Base-by-base conservation (phyloP, 2,329 filamentous ascomycete species). In the Dactylellina cionopaga region DNA sequence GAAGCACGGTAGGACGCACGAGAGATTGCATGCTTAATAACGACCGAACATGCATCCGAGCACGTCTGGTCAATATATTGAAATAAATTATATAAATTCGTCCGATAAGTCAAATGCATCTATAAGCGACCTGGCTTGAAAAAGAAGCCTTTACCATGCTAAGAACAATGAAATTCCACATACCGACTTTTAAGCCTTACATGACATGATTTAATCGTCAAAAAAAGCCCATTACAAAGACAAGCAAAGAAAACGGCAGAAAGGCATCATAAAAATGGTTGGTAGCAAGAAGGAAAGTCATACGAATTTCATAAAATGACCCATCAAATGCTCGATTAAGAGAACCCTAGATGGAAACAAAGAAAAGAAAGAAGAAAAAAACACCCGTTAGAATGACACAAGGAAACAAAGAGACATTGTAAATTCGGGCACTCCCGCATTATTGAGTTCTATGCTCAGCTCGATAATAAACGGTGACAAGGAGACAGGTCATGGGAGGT, bases 291-390 rank as follows among this genome's bases (percentile, higher is more conserved):
- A 11, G 37, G 10, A 47, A 43, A 35, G 33, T n/a, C 25, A 43
- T 10, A 44, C 11, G 22, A 54, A 22, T 13, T 51, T 39, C 17
- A 29, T 22, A 63, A 41, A 3, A 62, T n/a, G 19, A 63, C 58
- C 58, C 66, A 72, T 65, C 68, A 72, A 65, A 72, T 72, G 52
- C 59, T 72, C 51, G 41, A 41, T 22, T 44, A 59, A 72, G 66
- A 71, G 66, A 60, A 60, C 68, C 68, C 52, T 64, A 65, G 59
- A 59, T 59, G 59, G 59, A 64, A 70, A 39, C 9, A 37, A 15
- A 13, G 33, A 39, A 71, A 24, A 6, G 31, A 71, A 54, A 52
- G 7, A 41, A 31, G n/a, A 33, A 54, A 31, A 41, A 39, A 69
- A 72, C 59, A 65, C 68, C 68, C 35, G 33, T 51, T 56, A 51